phyloP scores from a whole-genome alignment of 78 protist species.

The Anaeramoeba flamelloides region DNA sequence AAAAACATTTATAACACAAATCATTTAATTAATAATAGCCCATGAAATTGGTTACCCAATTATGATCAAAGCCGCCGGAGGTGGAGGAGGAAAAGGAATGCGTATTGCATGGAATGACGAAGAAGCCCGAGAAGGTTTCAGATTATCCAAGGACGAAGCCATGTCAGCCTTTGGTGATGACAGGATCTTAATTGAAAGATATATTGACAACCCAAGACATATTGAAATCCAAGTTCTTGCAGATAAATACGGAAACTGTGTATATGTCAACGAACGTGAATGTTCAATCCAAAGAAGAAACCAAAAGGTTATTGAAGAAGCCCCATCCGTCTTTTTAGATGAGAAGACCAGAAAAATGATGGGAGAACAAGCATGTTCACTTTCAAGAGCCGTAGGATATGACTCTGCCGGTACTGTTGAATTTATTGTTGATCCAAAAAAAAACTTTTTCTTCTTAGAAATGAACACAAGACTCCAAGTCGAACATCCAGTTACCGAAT shows the following conservation, averaged over 20 bases:
- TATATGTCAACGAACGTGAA: constrained; percentile 78
- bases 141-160: not conserved
- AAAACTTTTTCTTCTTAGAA: constrained; percentile 75
- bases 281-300: constrained; percentile 85
- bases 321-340: constrained; percentile 26
- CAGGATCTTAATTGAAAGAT: constrained; percentile 76
- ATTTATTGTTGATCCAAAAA: constrained; percentile 58
- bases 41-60: constrained; percentile 75
- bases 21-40: too few relatives aligned
- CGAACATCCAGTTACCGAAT: constrained; percentile 90
- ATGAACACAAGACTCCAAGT: constrained; percentile 96
- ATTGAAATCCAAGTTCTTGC: constrained; percentile 79
- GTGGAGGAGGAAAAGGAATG: constrained; percentile 90
- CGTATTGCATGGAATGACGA: constrained; percentile 27
- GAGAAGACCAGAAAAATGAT: constrained; percentile 46
- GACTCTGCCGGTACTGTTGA: constrained; percentile 62
- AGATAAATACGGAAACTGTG: constrained; percentile 64
- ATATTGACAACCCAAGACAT: constrained; percentile 77
- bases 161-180: constrained; percentile 65
- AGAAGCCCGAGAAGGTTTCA: constrained; percentile 51
- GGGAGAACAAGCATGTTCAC: constrained; percentile 62
- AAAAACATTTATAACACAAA: too few relatives aligned
- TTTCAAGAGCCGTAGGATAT: constrained; percentile 66
- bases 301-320: constrained; percentile 68
- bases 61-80: constrained; percentile 84